Evolutionary conservation across 176 grass and related monocot species (phyloP).

Genomic region (Ampelocalamus luodianensis): DNA sequence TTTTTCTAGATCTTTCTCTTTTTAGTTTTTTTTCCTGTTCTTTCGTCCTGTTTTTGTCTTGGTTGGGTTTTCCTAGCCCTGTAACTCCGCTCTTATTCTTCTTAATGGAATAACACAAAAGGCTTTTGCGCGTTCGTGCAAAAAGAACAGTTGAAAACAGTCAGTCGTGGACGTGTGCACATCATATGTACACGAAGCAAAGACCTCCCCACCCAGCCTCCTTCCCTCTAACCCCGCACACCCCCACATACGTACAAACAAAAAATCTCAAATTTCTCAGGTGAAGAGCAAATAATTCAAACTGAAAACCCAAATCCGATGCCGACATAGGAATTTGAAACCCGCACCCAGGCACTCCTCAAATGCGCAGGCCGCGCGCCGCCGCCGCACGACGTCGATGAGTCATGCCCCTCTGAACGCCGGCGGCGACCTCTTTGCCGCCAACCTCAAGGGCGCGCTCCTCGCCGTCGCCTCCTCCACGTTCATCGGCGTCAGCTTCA

Average conservation of each 20-base stretch:
- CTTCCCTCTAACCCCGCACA: background rate
- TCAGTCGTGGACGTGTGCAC: too few relatives aligned
- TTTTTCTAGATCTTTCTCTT: too few relatives aligned
- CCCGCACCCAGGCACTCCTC: constrained; percentile 29
- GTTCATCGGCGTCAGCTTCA: constrained; percentile 99
- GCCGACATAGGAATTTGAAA: constrained; percentile 7
- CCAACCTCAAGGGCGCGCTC: constrained; percentile 87
- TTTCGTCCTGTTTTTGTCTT: too few relatives aligned
- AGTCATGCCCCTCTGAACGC: constrained; percentile 30
- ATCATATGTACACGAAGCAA: too few relatives aligned
- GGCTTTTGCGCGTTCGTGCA: too few relatives aligned
- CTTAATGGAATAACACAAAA: too few relatives aligned
- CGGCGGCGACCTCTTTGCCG: constrained; percentile 69
- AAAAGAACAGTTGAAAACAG: too few relatives aligned
- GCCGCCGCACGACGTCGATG: constrained; percentile 48
- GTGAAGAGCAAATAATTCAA: constrained; percentile 2
- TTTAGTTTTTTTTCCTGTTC: too few relatives aligned
- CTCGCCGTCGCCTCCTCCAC: constrained; percentile 84
- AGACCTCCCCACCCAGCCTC: background rate
- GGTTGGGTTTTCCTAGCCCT: too few relatives aligned
- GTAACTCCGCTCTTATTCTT: too few relatives aligned
- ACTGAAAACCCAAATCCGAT: constrained; percentile 12
- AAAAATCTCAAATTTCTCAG: background rate
- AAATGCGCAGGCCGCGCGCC: constrained; percentile 44
- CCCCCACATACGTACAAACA: background rate